Evolutionary conservation across 495 filamentous ascomycete species (phyloP).

Genomic region (Achaetomiella virescens): DNA sequence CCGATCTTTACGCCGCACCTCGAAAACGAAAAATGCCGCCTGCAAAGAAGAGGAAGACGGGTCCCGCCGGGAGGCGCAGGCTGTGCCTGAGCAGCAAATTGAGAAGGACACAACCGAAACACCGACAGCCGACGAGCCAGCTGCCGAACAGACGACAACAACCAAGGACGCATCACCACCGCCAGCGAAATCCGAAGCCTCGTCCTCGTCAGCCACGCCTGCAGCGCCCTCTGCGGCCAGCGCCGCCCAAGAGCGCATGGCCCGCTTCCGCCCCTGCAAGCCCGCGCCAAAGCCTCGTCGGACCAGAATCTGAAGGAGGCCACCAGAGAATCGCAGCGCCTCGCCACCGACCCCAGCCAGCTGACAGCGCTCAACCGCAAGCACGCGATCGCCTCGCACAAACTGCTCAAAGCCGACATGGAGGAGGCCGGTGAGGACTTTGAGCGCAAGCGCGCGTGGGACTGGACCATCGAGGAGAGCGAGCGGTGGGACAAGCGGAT

Average conservation of each 20-base stretch:
- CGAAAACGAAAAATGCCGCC: constrained; percentile 34
- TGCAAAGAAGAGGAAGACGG: constrained; percentile 46
- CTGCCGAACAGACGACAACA: constrained; percentile 6
- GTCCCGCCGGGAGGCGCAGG: constrained; percentile 19
- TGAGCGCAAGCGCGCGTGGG: constrained; percentile 96
- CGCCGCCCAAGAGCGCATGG: constrained; percentile 46
- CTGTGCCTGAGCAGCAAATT: not conserved
- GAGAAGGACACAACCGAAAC: constrained; percentile 7
- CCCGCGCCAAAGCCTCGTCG: constrained; percentile 71
- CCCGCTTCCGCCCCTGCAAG: constrained; percentile 78
- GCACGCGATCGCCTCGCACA: constrained; percentile 80
- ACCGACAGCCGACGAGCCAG: constrained; percentile 10
- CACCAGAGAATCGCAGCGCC: constrained; percentile 71
- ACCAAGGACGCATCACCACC: constrained; percentile 6
- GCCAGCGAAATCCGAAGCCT: constrained; percentile 8
- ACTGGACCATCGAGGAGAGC: constrained; percentile 91
- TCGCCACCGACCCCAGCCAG: constrained; percentile 66
- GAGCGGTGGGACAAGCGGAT: constrained; percentile 89
- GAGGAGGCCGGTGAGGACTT: constrained; percentile 85
- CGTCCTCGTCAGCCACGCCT: constrained; percentile 6
- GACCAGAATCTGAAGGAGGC: constrained; percentile 80
- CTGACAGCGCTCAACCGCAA: constrained; percentile 69
- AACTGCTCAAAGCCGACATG: constrained; percentile 85
- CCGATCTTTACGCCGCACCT: not conserved
- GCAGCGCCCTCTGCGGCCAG: constrained; percentile 7